Conservation (phyloP, 768 basidiomycete genomes). For the Tephrocybe sp. region DNA sequence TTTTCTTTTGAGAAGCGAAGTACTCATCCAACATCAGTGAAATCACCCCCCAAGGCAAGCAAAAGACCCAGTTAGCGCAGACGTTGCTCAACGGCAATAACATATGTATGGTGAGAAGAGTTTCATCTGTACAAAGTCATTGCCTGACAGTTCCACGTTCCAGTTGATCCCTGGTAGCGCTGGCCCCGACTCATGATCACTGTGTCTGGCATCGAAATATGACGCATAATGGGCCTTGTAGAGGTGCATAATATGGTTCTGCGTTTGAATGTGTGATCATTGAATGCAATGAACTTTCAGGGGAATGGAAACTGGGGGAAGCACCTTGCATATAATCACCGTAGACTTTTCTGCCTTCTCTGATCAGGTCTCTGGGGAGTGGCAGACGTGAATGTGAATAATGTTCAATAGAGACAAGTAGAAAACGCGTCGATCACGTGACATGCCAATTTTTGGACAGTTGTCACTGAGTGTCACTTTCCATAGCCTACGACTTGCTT, state of each 20-base stretch:
- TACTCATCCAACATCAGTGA: conserved; percentile 51
- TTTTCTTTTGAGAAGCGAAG: neutral
- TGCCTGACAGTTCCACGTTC: conserved; percentile 4
- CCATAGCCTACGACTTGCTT: no score
- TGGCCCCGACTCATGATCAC: conserved; percentile 48
- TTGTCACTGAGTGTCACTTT: neutral
- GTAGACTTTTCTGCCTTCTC: no score
- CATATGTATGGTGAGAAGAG: conserved; percentile 83
- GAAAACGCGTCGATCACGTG: conserved; percentile 5
- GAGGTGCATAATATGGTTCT: neutral
- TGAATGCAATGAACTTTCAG: no score
- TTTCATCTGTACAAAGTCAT: neutral
- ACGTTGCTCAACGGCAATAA: conserved; percentile 93
- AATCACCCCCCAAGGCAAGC: conserved; percentile 77
- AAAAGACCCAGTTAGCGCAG: conserved; percentile 81
- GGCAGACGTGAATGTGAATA: no score
- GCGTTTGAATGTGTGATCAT: no score
- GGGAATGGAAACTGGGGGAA: no score
- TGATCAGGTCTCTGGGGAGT: no score
- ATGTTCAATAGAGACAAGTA: no score
- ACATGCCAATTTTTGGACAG: conserved; percentile 9
- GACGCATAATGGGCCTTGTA: neutral
- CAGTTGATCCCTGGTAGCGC: conserved; percentile 72
- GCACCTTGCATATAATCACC: no score
- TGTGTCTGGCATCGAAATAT: neutral